Conservation (phyloP, 805 yeast species). For the Candida taoyuanica region DNA sequence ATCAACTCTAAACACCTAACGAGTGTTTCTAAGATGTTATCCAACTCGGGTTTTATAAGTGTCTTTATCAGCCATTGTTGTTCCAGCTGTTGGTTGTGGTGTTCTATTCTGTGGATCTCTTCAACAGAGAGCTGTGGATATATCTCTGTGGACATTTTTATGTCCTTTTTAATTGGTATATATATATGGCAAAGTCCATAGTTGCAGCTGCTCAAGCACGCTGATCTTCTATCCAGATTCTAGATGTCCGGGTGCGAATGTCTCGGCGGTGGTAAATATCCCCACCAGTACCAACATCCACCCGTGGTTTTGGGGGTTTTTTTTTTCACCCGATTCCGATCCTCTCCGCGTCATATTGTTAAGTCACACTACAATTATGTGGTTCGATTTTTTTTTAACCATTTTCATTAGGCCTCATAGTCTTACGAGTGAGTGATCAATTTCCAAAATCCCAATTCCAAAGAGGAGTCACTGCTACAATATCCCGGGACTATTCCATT, state of each 20-base stretch:
- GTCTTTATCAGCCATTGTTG: constrained; percentile 44
- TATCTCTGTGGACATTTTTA: constrained; percentile 32
- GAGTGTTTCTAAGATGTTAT: constrained; percentile 41
- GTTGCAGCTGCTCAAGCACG: no score
- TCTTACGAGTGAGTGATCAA: not conserved
- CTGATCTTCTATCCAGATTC: no score
- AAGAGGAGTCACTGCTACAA: no score
- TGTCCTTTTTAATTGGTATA: no score
- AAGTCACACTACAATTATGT: not conserved
- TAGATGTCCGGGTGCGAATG: no score
- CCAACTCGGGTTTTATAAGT: constrained; percentile 44
- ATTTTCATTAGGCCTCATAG: not conserved
- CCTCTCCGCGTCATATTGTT: not conserved
- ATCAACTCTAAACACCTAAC: constrained; percentile 36
- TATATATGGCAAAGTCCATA: no score
- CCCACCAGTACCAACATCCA: no score
- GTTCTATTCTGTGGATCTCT: constrained; percentile 7
- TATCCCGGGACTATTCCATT: no score
- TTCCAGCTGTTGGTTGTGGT: constrained; percentile 25
- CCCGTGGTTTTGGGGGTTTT: no score
- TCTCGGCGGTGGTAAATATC: not conserved
- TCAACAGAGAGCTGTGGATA: constrained; percentile 27
- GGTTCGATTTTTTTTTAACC: not conserved
- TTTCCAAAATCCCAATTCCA: no score
- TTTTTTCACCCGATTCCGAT: no score